A percentile compares a stretch with the other conserved stretches of the same genome.
Evolutionary conservation across 2,329 filamentous ascomycete genomes (phyloP).

Genomic region (Botryotinia convoluta): DNA sequence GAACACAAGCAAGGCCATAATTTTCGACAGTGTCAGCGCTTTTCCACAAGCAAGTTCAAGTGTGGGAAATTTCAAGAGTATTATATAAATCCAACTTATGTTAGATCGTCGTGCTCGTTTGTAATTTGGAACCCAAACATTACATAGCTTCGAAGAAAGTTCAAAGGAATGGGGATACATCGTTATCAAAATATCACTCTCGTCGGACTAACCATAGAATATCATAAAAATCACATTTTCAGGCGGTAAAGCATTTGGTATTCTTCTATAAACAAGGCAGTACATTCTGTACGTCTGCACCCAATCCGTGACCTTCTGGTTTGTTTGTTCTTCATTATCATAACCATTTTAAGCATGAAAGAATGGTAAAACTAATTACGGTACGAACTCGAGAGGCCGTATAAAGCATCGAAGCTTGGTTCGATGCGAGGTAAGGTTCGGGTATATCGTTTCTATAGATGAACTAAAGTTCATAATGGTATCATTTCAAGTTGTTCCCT

Average conservation of each 20-base stretch:
- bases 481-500: not conserved
- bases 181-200: not conserved
- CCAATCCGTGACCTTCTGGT: conserved; percentile 8
- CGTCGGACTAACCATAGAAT: not conserved
- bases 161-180: not conserved
- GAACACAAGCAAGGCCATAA: not conserved
- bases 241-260: conserved; percentile 12
- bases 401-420: conserved; percentile 7
- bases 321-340: conserved; percentile 16
- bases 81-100: not conserved
- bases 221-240: not conserved
- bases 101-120: not conserved
- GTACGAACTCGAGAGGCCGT: conserved; percentile 2
- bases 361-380: conserved; percentile 1
- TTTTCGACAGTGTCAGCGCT: not conserved
- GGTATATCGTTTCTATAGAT: not conserved
- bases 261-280: conserved; percentile 15
- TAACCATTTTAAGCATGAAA: conserved; percentile 15
- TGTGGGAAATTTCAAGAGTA: not conserved
- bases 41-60: not conserved
- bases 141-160: not conserved
- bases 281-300: conserved; percentile 11
- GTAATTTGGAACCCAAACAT: not conserved
- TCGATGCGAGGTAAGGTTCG: conserved; percentile 8
- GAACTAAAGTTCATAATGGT: conserved; percentile 11